Conservation (phyloP, 2,329 filamentous ascomycete genomes). For the Apiospora arundinis region DNA sequence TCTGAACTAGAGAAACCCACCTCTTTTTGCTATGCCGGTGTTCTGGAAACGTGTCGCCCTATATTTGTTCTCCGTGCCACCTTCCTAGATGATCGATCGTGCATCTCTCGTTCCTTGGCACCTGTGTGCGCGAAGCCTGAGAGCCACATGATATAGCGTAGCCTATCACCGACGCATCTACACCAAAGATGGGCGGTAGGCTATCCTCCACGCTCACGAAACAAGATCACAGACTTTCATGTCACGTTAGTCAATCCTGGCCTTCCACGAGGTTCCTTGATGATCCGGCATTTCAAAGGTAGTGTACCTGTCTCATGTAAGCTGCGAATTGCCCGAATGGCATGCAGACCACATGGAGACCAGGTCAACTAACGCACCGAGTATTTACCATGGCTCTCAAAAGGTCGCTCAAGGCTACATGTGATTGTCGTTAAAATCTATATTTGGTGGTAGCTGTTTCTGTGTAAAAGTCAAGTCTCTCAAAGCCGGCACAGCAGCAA, state of each 20-base stretch:
- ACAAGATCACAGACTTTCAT: fast-evolving
- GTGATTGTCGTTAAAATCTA: no score
- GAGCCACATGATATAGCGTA: background rate
- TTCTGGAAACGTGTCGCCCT: background rate
- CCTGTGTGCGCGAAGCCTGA: background rate
- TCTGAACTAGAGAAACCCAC: background rate
- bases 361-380: no score
- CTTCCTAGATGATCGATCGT: background rate
- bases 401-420: no score
- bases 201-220: background rate
- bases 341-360: no score
- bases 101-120: background rate
- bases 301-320: no score
- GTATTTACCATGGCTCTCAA: no score
- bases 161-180: background rate
- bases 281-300: background rate
- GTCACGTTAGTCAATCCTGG: no score
- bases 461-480: no score
- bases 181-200: background rate
- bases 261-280: background rate
- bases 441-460: no score
- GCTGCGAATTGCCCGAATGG: no score
- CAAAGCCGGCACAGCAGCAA: no score
- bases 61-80: background rate
- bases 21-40: background rate